These are phyloP conservation scores for Corylus americana DNA, from an alignment of 306 rosid genomes.

Conservation along the genomic window DNA sequence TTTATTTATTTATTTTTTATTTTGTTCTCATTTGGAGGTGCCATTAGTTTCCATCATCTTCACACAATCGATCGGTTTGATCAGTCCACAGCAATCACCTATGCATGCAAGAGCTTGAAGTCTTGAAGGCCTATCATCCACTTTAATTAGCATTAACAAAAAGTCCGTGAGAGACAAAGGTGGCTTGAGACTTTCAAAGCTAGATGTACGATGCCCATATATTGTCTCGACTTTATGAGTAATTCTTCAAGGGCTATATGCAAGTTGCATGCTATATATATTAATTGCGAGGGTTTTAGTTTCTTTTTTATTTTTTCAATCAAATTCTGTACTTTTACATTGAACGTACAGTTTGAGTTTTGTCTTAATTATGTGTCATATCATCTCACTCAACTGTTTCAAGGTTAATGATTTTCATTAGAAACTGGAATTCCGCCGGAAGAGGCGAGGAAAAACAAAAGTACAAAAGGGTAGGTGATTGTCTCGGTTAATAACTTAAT, in stretches of 20 bases:
- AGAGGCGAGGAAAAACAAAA: not conserved
- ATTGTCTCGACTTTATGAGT: not conserved
- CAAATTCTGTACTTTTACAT: no score
- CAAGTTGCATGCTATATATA: not conserved
- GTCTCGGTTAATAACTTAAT: not conserved
- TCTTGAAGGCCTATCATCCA: not conserved
- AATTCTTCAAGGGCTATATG: not conserved
- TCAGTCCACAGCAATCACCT: not conserved
- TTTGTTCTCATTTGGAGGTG: no score
- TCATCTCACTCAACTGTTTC: no score
- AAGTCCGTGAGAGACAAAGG: not conserved
- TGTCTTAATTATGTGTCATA: no score
- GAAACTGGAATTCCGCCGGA: not conserved
- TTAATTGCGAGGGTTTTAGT: no score
- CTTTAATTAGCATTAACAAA: not conserved
- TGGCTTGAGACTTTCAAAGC: not conserved
- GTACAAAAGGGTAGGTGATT: not conserved
- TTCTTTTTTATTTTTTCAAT: no score
- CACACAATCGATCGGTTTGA: not conserved
- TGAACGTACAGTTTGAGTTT: no score
- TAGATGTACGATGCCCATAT: not conserved
- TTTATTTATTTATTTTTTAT: no score
- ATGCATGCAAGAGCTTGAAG: not conserved
- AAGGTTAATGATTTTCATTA: no score
- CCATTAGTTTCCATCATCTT: not conserved